phyloP scores from a whole-genome alignment of 2,329 filamentous ascomycete species.

The Coniochaeta pulveracea region DNA sequence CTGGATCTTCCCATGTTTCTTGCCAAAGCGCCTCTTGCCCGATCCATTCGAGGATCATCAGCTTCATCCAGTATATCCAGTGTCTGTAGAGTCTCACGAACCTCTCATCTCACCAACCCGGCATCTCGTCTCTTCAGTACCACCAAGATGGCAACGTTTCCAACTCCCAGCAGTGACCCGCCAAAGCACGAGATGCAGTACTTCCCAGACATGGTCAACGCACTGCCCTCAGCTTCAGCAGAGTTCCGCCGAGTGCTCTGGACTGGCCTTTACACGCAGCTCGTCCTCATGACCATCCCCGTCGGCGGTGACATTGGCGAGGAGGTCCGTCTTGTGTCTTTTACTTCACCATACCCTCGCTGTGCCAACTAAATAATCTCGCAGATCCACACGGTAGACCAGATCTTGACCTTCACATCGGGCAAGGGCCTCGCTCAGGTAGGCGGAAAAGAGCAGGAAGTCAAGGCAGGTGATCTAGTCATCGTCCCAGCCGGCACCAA shows the following conservation, averaged over 20 bases:
- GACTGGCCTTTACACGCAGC: slow-evolving; percentile 50
- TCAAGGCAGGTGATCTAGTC: slow-evolving; percentile 24
- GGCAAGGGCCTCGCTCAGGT: slow-evolving; percentile 47
- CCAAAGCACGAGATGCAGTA: slow-evolving; percentile 47
- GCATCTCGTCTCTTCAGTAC: no score
- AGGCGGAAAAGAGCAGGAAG: slow-evolving; percentile 42
- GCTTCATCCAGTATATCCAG: no score
- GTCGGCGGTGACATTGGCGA: slow-evolving; percentile 55
- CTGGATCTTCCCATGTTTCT: no score
- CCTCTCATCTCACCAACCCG: no score
- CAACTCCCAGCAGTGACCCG: slow-evolving; percentile 22
- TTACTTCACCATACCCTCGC: slow-evolving; percentile 4
- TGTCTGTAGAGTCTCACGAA: no score
- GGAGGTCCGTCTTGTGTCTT: slow-evolving; percentile 43
- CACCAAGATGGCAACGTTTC: slow-evolving; percentile 17
- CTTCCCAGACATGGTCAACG: slow-evolving; percentile 42
- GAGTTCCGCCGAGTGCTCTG: slow-evolving; percentile 51
- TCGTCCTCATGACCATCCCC: slow-evolving; percentile 55
- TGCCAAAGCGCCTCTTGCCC: no score
- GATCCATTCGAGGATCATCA: no score
- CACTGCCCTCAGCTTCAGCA: slow-evolving; percentile 39
- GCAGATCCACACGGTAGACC: slow-evolving; percentile 47
- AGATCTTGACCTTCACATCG: slow-evolving; percentile 52
- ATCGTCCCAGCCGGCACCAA: slow-evolving; percentile 52
- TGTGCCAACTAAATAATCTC: slow-evolving; percentile 9